A percentile compares a stretch with the other conserved stretches of the same genome.
Conservation (phyloP, 2,329 filamentous ascomycete genomes). For the Talaromyces islandicus region DNA sequence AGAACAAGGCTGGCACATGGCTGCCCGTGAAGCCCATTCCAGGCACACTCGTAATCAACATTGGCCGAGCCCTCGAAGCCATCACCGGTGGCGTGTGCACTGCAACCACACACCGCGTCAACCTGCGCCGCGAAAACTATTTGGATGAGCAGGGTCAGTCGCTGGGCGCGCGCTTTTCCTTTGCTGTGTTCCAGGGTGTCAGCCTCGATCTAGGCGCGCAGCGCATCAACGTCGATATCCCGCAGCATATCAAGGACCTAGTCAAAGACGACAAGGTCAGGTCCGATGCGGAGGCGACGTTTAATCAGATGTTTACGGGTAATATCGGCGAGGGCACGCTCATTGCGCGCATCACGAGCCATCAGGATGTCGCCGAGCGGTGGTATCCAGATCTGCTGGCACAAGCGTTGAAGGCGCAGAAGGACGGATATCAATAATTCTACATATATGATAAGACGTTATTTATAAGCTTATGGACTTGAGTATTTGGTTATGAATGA, state of each 20-base stretch:
- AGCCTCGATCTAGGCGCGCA: constrained; percentile 26
- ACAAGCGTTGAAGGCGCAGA: constrained; percentile 22
- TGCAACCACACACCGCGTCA: constrained; percentile 32
- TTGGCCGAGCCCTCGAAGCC: constrained; percentile 34
- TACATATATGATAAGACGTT: background rate
- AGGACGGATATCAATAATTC: constrained; percentile 9
- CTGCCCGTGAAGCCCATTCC: constrained; percentile 39
- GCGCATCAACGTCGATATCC: constrained; percentile 23
- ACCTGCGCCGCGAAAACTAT: constrained; percentile 22
- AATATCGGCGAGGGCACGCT: constrained; percentile 29
- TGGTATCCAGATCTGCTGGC: constrained; percentile 31
- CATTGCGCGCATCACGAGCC: constrained; percentile 30
- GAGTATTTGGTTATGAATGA: background rate
- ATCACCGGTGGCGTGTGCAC: constrained; percentile 30
- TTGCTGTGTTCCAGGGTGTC: constrained; percentile 32
- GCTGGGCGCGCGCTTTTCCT: constrained; percentile 28
- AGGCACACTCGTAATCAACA: constrained; percentile 45
- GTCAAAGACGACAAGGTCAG: constrained; percentile 26
- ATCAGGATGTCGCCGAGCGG: constrained; percentile 30
- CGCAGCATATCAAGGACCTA: constrained; percentile 23
- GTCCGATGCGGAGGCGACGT: constrained; percentile 32
- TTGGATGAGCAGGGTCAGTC: constrained; percentile 15
- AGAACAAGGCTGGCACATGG: constrained; percentile 44
- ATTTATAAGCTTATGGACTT: background rate
- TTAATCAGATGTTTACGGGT: constrained; percentile 26